phyloP scores from a whole-genome alignment of 192 early-diverging fungal species.

The Geranomyces michiganensis region DNA sequence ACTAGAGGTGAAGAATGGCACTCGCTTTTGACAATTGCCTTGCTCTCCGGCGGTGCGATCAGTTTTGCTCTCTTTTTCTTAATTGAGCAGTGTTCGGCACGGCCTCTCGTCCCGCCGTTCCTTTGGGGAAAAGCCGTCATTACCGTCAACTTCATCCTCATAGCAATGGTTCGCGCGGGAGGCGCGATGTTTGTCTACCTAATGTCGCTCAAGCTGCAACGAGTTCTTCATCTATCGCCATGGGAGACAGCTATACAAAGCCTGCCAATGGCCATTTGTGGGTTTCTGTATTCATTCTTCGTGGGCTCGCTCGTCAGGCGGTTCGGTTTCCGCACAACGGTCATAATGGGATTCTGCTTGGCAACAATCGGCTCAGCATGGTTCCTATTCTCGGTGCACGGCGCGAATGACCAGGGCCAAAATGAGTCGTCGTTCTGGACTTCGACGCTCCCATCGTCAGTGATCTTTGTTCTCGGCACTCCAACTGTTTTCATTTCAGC shows the following conservation, averaged over 20 bases:
- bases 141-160: too few relatives aligned
- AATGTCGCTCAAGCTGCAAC: slow-evolving; percentile 10
- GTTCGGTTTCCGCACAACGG: not conserved
- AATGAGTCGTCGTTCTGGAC: slow-evolving; percentile 8
- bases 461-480: slow-evolving; percentile 7
- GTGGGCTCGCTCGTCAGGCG: not conserved
- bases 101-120: too few relatives aligned
- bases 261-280: slow-evolving; percentile 3
- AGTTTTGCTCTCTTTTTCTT: too few relatives aligned
- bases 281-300: slow-evolving; percentile 10
- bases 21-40: too few relatives aligned
- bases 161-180: slow-evolving; percentile 1
- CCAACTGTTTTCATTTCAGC: slow-evolving; percentile 13
- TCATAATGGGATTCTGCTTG: slow-evolving; percentile 4
- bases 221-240: not conserved
- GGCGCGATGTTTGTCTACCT: slow-evolving; percentile 11
- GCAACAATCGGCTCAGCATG: not conserved
- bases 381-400: not conserved
- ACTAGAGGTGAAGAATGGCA: too few relatives aligned
- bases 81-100: too few relatives aligned
- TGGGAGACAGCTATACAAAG: slow-evolving; percentile 11
- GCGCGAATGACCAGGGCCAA: not conserved
- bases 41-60: too few relatives aligned
- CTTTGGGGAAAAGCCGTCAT: too few relatives aligned
- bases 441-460: not conserved